Evolutionary conservation across 2,329 filamentous ascomycete species (phyloP), one percentile per base, ranked within the genome.

Genomic region (Sclerotinia subarctica): DNA sequence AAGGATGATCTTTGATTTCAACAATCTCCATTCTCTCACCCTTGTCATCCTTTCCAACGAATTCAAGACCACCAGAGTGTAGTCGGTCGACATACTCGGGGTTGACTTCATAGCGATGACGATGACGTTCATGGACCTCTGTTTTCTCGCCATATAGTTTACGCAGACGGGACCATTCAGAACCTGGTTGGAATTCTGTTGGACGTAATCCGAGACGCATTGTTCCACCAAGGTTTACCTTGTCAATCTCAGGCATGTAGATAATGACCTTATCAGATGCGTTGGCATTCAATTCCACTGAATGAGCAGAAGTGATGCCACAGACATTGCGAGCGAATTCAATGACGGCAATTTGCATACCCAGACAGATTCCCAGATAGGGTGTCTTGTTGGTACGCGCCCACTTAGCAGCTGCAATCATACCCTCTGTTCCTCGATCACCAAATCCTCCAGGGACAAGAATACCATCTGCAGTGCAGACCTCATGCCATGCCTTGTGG

Each of bases 101-200:
- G 80, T 96, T 96, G 72, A 96, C 91, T 81, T 97, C 93, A 78
- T 96, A 97, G 49, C 93, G 87, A 80, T 97, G 93, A 69, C 93
- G 88, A 79, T 97, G 93, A 63, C 93, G 87, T 82, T 96, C 93
- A 69, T 84, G 80, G 54, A 90, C 84, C 24, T 80, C 78, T 0
- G 82, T 78, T 1, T 80, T 81, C 2, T 81, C 79, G 4, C 89
- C 90, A 78, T 96, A 96, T 13, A 96, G 81, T 10, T 86, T 85
- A 21, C 92, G 89, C 35, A 96, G 84, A 73, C 88, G 89, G 68
- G 88, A 91, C 91, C 91, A 95, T 75, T 70, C 69, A 5, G 63
- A 67, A 13, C 69, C 67, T 2, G 68, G 53, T 78, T 95, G 90
- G 84, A 96, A 96, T 71, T 88, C 80, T 0, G 90, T 92, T 19